Base-by-base conservation (phyloP, 176 grass and related monocot species). In the Oryza coarctata region DNA sequence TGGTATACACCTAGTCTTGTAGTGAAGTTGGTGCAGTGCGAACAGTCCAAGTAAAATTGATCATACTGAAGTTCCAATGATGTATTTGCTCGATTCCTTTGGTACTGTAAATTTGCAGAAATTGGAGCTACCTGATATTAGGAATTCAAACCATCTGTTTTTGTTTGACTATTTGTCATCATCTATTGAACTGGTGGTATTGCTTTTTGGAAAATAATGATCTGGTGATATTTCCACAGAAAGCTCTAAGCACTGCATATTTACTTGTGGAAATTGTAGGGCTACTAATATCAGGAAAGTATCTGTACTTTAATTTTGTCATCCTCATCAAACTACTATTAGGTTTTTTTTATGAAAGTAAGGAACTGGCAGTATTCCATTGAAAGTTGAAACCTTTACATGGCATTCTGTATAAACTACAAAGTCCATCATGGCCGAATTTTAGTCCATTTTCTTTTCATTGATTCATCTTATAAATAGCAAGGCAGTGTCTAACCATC, bases 391-490 rank as follows among this genome's bases (percentile, higher is more conserved):
- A 60, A 60, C 5, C 55, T 60, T 60, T 25, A 60, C n/a, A 23
- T 60, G 7, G 20, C 9, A 60, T 60, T 25, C n/a, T 60, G 20
- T 57, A 57, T n/a, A 57, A 57, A 57, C 20, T 57, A 57, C 52
- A 57, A 1, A 23, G 55, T 2, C 6, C 55, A 60, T 60, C n/a
- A 1, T 60, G 22, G 52, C 55, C 7, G 26, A 65, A 58, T 66
- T 65, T 66, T 3, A 60, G 40, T 77, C 4, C 13, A 44, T 75
- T 33, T 73, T 27, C 11, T 57, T 81, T 27, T 81, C 44, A 44
- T 44, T 44, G 41, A 44, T 44, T 44, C 12, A 45, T 86, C 33
- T 0, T 86, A n/a, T 73, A 38, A 64, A 82, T 61, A 27, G 68
- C n/a, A 28, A 47, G 45, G 12, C 62, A 20, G 60, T 84, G 20